Percentiles rank a stretch among this genome's conserved stretches.
Conservation (phyloP, 352 stramenopile species). For the Pythium biforme region DNA sequence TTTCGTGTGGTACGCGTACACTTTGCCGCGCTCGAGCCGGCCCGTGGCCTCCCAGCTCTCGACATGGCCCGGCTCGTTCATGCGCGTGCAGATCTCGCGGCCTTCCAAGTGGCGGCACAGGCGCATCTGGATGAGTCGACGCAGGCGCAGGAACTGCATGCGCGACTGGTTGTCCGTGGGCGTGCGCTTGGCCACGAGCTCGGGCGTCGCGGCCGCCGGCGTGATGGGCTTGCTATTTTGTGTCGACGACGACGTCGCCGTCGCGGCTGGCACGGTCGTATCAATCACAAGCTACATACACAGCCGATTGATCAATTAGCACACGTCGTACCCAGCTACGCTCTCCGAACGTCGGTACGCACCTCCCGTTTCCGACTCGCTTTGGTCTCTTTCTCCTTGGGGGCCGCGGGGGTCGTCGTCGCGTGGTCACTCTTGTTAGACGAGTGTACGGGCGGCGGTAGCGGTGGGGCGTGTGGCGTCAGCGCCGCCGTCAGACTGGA, state of each 20-base stretch:
- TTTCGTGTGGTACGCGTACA: slow-evolving; percentile 48
- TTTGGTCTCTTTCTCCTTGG: slow-evolving; percentile 20
- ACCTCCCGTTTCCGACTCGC: slow-evolving; percentile 24
- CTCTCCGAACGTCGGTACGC: neutral
- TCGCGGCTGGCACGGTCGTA: neutral
- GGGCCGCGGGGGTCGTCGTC: neutral
- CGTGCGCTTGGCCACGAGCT: slow-evolving; percentile 26
- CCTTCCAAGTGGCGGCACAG: slow-evolving; percentile 68
- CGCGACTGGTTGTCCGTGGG: slow-evolving; percentile 29
- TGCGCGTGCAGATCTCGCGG: slow-evolving; percentile 44
- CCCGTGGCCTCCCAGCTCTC: slow-evolving; percentile 45
- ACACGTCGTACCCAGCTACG: neutral
- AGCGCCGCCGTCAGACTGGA: slow-evolving; percentile 5
- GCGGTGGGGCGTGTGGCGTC: slow-evolving; percentile 3
- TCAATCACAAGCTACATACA: slow-evolving; percentile 17
- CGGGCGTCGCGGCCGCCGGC: slow-evolving; percentile 18
- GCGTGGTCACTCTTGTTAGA: neutral
- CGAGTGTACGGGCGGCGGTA: neutral
- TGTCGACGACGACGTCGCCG: neutral
- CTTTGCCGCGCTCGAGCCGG: slow-evolving; percentile 46
- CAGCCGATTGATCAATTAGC: neutral
- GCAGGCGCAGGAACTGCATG: slow-evolving; percentile 51
- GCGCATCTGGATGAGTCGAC: slow-evolving; percentile 65
- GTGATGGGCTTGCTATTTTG: slow-evolving; percentile 17
- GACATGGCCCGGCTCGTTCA: slow-evolving; percentile 26